These are phyloP conservation scores for Monosiga brevicollis DNA, from an alignment of 78 protist genomes.

Conservation along the genomic window DNA sequence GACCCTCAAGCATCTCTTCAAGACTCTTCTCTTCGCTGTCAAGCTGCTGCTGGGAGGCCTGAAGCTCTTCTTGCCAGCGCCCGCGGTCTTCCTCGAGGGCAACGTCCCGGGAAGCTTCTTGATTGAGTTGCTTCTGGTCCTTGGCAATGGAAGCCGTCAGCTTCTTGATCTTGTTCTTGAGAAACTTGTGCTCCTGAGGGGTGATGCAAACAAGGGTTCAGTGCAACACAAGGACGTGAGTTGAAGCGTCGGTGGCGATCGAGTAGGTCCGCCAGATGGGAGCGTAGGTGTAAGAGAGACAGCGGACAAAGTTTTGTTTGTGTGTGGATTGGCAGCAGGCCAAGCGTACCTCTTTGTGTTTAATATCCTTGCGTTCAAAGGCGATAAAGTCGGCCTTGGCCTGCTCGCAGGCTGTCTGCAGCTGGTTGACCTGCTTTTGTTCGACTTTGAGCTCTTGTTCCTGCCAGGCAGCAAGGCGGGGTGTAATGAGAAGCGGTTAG, in stretches of 20 bases:
- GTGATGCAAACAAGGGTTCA: too few species aligned
- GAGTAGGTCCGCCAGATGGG: too few species aligned
- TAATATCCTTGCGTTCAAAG: slow-evolving; percentile 31
- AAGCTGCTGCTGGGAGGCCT: slow-evolving; percentile 9
- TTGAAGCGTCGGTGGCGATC: too few species aligned
- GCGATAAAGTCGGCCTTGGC: slow-evolving; percentile 15
- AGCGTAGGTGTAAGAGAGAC: too few species aligned
- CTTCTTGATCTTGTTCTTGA: not conserved
- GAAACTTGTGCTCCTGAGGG: too few species aligned
- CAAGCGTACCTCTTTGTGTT: slow-evolving; percentile 1
- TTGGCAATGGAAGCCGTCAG: not conserved
- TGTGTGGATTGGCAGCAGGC: too few species aligned
- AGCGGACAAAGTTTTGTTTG: too few species aligned
- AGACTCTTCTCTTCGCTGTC: slow-evolving; percentile 33
- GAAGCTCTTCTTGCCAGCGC: not conserved
- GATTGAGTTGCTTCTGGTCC: not conserved
- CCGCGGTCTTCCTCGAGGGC: not conserved
- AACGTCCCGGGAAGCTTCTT: not conserved
- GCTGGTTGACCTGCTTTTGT: too few species aligned
- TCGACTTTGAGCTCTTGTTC: slow-evolving; percentile 8
- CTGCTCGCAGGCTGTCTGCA: slow-evolving; percentile 16
- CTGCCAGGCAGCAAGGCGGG: not conserved
- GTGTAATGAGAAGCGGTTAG: not conserved
- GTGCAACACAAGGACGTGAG: too few species aligned
- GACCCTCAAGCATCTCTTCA: slow-evolving; percentile 32